Evolutionary conservation across 306 rosid genomes (phyloP), one percentile per base, ranked within the genome.

Genomic region (Castanospermum australe): DNA sequence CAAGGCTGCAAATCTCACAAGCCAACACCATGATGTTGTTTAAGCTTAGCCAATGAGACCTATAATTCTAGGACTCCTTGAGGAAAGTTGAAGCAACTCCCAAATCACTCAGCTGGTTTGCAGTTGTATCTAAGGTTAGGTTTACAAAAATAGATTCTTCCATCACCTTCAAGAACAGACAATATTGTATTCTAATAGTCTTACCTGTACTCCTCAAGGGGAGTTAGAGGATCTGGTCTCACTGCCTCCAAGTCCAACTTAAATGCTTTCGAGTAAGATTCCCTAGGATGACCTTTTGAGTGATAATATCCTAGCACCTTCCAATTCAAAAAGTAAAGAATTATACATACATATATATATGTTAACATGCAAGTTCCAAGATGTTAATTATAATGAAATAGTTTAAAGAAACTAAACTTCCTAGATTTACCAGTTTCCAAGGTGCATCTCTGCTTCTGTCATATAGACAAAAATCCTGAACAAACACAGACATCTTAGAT

Each of bases 181-280:
- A 39, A 25, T 32, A 22, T 50, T 56, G n/a, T 59, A 74, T 18
- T 20, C 56, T 47, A 80, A 21, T 60, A 32, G 7, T 56, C 82
- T 25, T 84, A 93, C 99, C 98, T 91, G 77, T 91, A 92, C 86
- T 95, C 99, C 88, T 95, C 99, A 73, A 95, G 99, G 59, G 99
- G 98, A 51, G 90, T 91, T 66, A 72, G 63, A 79, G 99, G 98
- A 89, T 95, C 97, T 57, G 98, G 99, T 85, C 98, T 92, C 64
- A 95, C 94, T 25, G 94, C 91, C 85, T 95, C 98, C 86, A 95
- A 90, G 80, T 93, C 98, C 87, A 95, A 84, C 86, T 90, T 92
- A 78, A 93, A 86, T 87, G 94, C 97, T 85, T 88, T 93, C 7
- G 99, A 90, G 77, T 86, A 87, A 30, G 97, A 93, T 79, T 91